These are phyloP conservation scores for Orobanche coerulescens DNA, from an alignment of 257 asterid genomes.

Conservation along the genomic window DNA sequence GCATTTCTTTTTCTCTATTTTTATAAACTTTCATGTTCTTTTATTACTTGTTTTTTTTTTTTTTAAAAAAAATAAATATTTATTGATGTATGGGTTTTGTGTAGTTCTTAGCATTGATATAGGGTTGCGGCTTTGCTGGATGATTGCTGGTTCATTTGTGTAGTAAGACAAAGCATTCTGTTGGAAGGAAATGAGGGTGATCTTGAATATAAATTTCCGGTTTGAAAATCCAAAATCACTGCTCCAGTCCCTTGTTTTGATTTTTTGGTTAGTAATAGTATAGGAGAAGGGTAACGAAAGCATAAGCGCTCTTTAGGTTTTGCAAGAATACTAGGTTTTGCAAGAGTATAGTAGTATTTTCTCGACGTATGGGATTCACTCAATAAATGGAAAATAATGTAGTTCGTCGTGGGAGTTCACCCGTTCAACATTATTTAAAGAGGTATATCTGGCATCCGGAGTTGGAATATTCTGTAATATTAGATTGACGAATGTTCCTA, in stretches of 20 bases:
- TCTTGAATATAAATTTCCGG: not conserved
- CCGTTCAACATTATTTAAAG: not conserved
- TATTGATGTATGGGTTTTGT: not conserved
- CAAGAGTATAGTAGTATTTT: too few species aligned
- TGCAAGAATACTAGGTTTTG: not conserved
- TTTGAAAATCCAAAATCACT: not conserved
- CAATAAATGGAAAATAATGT: too few species aligned
- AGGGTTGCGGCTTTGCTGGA: not conserved
- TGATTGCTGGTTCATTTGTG: not conserved
- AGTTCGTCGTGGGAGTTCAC: not conserved
- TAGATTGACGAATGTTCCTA: too few species aligned
- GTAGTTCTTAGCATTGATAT: not conserved
- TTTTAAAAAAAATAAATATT: not conserved
- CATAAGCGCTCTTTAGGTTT: not conserved
- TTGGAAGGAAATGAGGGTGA: not conserved
- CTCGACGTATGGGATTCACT: too few species aligned
- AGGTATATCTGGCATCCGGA: not conserved
- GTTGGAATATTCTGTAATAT: too few species aligned
- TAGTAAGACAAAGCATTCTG: not conserved
- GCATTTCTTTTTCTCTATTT: not conserved
- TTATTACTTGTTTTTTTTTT: not conserved
- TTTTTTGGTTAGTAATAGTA: not conserved
- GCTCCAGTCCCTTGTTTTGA: not conserved
- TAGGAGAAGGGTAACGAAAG: not conserved
- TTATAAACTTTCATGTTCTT: too few species aligned